Percentiles rank a stretch among this genome's conserved stretches.
phyloP scores from a whole-genome alignment of 768 basidiomycete species.

The Kondoa subrosea region DNA sequence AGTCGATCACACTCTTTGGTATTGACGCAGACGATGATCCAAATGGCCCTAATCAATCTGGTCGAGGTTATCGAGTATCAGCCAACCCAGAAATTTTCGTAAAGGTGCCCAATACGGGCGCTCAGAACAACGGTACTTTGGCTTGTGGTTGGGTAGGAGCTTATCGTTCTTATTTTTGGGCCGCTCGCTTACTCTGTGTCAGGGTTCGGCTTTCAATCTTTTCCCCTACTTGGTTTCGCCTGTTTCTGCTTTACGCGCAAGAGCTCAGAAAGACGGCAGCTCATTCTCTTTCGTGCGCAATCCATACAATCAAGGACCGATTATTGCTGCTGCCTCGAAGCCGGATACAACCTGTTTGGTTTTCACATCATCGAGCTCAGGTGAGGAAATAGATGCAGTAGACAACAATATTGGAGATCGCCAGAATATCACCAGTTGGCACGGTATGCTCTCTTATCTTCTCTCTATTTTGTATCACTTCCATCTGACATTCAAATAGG shows the following conservation, averaged over 20 bases:
- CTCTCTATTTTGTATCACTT: no score
- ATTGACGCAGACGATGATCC: background rate
- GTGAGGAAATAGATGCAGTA: conserved; percentile 1
- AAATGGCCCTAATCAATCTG: background rate
- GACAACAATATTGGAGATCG: conserved; percentile 16
- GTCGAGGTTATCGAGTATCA: background rate
- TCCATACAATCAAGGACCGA: conserved; percentile 2
- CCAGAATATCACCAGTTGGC: conserved; percentile 17
- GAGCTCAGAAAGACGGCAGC: conserved; percentile 7
- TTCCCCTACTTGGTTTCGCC: conserved; percentile 7
- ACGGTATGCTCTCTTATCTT: no score
- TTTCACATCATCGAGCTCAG: background rate
- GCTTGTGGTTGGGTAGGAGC: background rate
- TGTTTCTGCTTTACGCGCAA: background rate
- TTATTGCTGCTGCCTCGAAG: conserved; percentile 2
- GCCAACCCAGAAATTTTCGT: background rate
- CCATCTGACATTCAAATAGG: no score
- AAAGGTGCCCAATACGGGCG: background rate
- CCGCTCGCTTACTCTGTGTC: no score
- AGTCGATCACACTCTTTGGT: conserved; percentile 1
- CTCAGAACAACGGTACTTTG: background rate
- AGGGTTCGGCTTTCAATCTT: background rate
- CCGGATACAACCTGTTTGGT: conserved; percentile 7
- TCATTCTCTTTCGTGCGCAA: conserved; percentile 6
- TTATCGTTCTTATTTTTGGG: background rate